A percentile compares a stretch with the other conserved stretches of the same genome.
These are phyloP conservation scores for Paecilomyces sp. DNA, from an alignment of 2,329 filamentous ascomycete species.

Conservation along the genomic window DNA sequence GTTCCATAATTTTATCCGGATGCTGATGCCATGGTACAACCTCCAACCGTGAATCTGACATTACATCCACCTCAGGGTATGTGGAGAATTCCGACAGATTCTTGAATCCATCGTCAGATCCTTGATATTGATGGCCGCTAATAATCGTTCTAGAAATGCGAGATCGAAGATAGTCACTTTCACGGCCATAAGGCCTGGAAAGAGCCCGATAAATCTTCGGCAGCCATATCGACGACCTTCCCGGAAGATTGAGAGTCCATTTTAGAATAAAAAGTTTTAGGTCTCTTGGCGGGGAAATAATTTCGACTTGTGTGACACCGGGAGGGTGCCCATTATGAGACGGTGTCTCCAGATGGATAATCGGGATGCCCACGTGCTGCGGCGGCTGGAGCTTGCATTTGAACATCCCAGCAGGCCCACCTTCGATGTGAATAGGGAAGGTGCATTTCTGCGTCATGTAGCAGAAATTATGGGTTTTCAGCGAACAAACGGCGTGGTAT, in stretches of 20 bases:
- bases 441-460: conserved; percentile 24
- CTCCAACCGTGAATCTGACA: not conserved
- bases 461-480: conserved; percentile 18
- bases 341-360: conserved; percentile 11
- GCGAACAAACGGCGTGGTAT: conserved; percentile 22
- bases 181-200: conserved; percentile 4
- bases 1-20: not conserved
- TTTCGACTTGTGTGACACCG: conserved; percentile 14
- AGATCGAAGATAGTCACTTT: conserved; percentile 6
- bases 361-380: conserved; percentile 6
- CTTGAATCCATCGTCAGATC: not conserved
- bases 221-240: conserved; percentile 14
- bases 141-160: conserved; percentile 1
- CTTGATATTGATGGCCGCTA: not conserved
- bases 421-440: conserved; percentile 20
- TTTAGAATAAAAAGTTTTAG: conserved; percentile 17
- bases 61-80: not conserved
- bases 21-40: not conserved
- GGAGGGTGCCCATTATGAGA: not conserved
- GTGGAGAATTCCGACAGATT: not conserved
- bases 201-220: conserved; percentile 17
- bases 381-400: conserved; percentile 9
- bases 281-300: conserved; percentile 17
- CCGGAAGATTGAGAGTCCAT: conserved; percentile 14
- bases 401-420: conserved; percentile 21